Evolutionary conservation across 306 rosid species (phyloP), one percentile per base, ranked within the genome.

Genomic region (Abrus precatorius): DNA sequence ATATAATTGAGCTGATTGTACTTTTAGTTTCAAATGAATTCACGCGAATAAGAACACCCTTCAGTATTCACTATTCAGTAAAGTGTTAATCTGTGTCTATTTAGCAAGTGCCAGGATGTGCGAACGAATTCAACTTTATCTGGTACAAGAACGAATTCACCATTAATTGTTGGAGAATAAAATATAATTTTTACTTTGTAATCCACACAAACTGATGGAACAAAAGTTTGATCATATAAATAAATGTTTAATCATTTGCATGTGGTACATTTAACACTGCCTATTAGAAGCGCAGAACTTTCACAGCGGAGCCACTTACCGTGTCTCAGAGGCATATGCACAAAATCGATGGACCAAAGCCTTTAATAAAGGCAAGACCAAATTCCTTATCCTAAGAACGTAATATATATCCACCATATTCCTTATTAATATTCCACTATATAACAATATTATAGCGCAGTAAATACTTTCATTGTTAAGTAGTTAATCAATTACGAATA

Each of bases 91-190:
- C 55, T 6, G 27, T 2, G 14, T 57, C 55, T 33, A 59, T 78
- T 63, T 11, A 72, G 30, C 9, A 33, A 54, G 52, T 44, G 81
- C 28, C 2, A 69, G 50, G 40, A 60, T 33, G 69, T 76, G 67
- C 11, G 32, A 66, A 66, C 41, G 57, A 55, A 14, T 30, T 56
- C 33, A 30, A 53, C 69, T 69, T 75, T 65, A 65, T 69, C 71
- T 82, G 69, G 63, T 20, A 14, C 20, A 67, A n/a, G 48, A 74
- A 62, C 7, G 40, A 81, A 14, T 75, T 45, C 14, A 36, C 27
- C 3, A 68, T 75, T 70, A 70, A 68, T 75, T 70, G 62, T 67
- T 82, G 54, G 53, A 53, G 61, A 70, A 77, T 60, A 44, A 59
- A 82, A 20, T 59, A 41, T 7, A 75, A 59, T 13, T 9, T 11